These are phyloP conservation scores for Podospora fimiseda DNA, from an alignment of 495 filamentous ascomycete species.

Conservation along the genomic window DNA sequence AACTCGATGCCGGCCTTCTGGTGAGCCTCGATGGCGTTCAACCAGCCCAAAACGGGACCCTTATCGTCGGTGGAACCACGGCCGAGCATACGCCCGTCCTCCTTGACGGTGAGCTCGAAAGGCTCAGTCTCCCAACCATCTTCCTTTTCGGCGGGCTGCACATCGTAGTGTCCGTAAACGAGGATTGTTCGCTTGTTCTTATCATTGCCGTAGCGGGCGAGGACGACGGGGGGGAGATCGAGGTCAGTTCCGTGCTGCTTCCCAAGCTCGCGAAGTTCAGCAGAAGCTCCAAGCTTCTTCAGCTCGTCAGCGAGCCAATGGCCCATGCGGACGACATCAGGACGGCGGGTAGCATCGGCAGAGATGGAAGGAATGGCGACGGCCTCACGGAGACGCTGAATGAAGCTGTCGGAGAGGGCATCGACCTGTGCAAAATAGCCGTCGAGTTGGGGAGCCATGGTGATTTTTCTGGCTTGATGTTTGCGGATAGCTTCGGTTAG, in stretches of 20 bases:
- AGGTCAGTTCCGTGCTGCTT: conserved; percentile 87
- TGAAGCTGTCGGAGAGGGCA: conserved; percentile 70
- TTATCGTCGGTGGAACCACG: conserved; percentile 97
- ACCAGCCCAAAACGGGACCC: conserved; percentile 93
- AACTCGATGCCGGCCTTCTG: conserved; percentile 88
- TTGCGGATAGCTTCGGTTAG: conserved; percentile 40
- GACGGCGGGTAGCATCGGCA: conserved; percentile 77
- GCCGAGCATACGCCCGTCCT: conserved; percentile 89
- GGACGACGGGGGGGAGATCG: conserved; percentile 84
- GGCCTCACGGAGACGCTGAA: conserved; percentile 83
- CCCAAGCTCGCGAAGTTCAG: conserved; percentile 76
- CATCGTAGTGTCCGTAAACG: conserved; percentile 98
- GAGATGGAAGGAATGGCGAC: conserved; percentile 96
- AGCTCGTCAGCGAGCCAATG: conserved; percentile 83
- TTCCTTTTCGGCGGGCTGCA: conserved; percentile 86
- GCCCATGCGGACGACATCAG: conserved; percentile 94
- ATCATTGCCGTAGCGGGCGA: conserved; percentile 86
- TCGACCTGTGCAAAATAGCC: conserved; percentile 89
- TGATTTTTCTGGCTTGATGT: conserved; percentile 58
- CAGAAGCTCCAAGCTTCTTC: conserved; percentile 71
- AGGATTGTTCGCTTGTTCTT: conserved; percentile 88
- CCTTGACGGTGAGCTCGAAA: conserved; percentile 81
- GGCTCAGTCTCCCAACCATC: conserved; percentile 97
- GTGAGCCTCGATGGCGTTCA: conserved; percentile 97
- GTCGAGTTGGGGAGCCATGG: conserved; percentile 80